phyloP scores from a whole-genome alignment of 192 early-diverging fungal species.

The Backusella mclennaniae region DNA sequence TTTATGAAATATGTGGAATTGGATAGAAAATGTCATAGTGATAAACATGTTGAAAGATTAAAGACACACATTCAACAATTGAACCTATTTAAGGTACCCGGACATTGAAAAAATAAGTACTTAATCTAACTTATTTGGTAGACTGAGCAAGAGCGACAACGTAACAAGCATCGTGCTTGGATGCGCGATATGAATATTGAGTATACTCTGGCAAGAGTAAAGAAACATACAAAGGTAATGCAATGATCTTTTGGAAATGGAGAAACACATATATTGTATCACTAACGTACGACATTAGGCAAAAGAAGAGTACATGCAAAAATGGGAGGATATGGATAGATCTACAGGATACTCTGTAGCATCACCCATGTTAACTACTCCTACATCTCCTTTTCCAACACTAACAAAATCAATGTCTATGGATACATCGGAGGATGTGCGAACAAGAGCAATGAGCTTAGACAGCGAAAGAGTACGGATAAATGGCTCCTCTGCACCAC shows the following conservation, averaged over 20 bases:
- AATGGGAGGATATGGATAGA: constrained; percentile 26
- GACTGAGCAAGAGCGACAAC: constrained; percentile 18
- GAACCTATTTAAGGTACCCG: constrained; percentile 8
- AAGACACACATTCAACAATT: constrained; percentile 14
- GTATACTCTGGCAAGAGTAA: constrained; percentile 11
- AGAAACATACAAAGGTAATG: background rate
- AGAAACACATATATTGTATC: background rate
- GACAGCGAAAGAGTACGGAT: constrained; percentile 17
- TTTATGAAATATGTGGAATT: constrained; percentile 13
- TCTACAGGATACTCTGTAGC: constrained; percentile 5
- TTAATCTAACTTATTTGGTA: background rate
- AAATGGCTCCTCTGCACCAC: background rate
- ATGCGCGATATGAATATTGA: constrained; percentile 17
- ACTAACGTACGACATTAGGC: constrained; percentile 17
- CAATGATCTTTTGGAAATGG: background rate
- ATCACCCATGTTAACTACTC: constrained; percentile 6
- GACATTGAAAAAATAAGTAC: background rate
- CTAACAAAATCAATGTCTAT: background rate
- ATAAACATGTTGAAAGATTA: constrained; percentile 19
- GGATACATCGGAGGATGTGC: background rate
- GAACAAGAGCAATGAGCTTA: constrained; percentile 6
- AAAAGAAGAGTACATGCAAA: constrained; percentile 13
- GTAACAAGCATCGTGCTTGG: background rate
- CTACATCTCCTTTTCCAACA: background rate
- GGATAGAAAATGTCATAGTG: background rate